phyloP scores from a whole-genome alignment of 2,329 filamentous ascomycete genomes.

The Blastomyces parvus region DNA sequence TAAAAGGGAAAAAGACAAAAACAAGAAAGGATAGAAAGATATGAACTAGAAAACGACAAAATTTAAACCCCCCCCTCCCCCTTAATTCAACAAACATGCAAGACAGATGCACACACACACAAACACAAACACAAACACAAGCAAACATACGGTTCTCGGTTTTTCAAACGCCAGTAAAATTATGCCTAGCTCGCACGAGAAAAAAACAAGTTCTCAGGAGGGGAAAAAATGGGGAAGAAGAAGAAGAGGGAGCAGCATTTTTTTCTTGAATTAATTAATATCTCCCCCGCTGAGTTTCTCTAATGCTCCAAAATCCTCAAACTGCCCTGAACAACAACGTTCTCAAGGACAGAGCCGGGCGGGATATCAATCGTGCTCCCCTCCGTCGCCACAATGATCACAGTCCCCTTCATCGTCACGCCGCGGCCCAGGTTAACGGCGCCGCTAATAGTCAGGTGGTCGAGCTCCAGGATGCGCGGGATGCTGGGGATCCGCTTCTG shows the following conservation, averaged over 20 bases:
- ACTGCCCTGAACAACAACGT: conserved; percentile 97
- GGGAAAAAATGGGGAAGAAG: conserved; percentile 1
- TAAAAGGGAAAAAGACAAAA: background rate
- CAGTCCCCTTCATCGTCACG: conserved; percentile 90
- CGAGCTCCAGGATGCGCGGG: conserved; percentile 42
- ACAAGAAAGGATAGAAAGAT: background rate
- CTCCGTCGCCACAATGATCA: conserved; percentile 97
- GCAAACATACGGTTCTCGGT: background rate
- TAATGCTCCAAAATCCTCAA: conserved; percentile 65
- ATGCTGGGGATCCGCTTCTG: conserved; percentile 44
- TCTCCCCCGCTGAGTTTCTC: background rate
- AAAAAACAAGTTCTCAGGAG: background rate
- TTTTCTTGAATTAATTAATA: too few species aligned
- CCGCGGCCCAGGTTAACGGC: conserved; percentile 93
- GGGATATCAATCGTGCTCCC: conserved; percentile 97
- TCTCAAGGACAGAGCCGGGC: conserved; percentile 92
- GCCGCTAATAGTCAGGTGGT: conserved; percentile 91
- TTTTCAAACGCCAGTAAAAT: conserved; percentile 1
- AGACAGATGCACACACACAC: background rate
- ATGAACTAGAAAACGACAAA: background rate
- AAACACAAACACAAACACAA: too few species aligned
- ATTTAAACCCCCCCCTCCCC: background rate
- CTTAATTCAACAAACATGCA: background rate
- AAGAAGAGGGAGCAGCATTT: background rate
- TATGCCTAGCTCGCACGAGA: background rate